Evolutionary conservation across 768 basidiomycete genomes (phyloP).

Genomic region (Pulveroboletus ravenelii): DNA sequence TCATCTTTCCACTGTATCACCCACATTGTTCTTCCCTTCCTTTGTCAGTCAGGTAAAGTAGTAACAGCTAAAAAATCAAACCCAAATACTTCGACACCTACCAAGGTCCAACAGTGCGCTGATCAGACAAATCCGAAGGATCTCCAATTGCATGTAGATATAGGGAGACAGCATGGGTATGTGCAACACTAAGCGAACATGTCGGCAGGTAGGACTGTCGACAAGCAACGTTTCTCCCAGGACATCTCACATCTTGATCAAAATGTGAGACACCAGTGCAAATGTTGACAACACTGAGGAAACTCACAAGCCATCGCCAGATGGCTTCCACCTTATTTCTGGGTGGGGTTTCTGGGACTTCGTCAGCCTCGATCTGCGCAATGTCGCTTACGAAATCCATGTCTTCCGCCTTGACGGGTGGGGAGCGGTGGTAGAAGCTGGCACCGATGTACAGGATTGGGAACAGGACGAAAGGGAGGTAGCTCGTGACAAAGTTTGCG

Average conservation of each 20-base stretch:
- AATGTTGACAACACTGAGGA: not conserved
- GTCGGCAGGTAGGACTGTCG: not conserved
- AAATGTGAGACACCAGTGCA: not conserved
- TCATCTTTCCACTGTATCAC: constrained; percentile 33
- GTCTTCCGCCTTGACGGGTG: constrained; percentile 40
- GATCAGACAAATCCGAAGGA: not conserved
- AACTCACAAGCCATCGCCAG: constrained; percentile 76
- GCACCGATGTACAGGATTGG: constrained; percentile 66
- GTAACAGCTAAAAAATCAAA: constrained; percentile 15
- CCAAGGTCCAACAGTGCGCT: not conserved
- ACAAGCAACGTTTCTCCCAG: not conserved
- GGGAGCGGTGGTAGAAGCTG: constrained; percentile 38
- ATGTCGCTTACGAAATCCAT: constrained; percentile 84
- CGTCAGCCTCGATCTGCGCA: constrained; percentile 64
- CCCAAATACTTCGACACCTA: not conserved
- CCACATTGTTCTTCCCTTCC: constrained; percentile 16
- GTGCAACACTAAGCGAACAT: not conserved
- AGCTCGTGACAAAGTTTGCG: constrained; percentile 78
- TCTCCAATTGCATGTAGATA: constrained; percentile 1
- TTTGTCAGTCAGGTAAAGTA: constrained; percentile 26
- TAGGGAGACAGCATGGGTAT: constrained; percentile 3
- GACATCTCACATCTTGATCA: constrained; percentile 19
- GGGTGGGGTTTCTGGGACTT: constrained; percentile 69
- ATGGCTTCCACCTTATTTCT: constrained; percentile 62
- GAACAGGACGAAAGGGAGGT: constrained; percentile 68